A percentile compares a stretch with the other conserved stretches of the same genome.
Conservation (phyloP, 202 grass and related monocot species). For the Dendrocalamus latiflorus region DNA sequence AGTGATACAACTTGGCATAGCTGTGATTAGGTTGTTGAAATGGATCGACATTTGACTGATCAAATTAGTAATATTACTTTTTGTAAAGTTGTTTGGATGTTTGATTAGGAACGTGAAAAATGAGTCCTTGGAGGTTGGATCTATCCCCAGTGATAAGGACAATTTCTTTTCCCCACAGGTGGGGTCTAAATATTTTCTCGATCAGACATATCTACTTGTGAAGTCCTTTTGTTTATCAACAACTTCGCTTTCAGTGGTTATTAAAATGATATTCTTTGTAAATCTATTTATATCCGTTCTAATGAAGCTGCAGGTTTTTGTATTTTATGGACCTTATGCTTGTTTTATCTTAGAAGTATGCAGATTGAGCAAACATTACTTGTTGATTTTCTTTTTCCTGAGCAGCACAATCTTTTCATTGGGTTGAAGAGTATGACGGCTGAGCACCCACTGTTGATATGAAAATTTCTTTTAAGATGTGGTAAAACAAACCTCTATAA, state of each 20-base stretch:
- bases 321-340: background rate
- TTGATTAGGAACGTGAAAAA: conserved; percentile 12
- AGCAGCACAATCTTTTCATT: no score
- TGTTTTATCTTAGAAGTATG: background rate
- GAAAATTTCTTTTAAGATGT: no score
- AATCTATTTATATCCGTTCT: background rate
- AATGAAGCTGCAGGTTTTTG: background rate
- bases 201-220: conserved; percentile 10
- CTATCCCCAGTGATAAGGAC: background rate
- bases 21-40: background rate
- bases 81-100: background rate
- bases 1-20: background rate
- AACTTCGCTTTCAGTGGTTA: background rate
- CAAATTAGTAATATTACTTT: background rate
- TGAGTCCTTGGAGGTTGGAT: background rate
- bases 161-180: background rate
- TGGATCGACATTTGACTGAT: background rate
- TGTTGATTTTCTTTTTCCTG: background rate
- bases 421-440: no score
- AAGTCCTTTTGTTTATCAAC: background rate
- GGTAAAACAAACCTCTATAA: no score
- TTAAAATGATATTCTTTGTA: background rate
- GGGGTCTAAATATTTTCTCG: background rate
- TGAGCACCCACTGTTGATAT: no score
- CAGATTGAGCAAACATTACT: background rate